phyloP scores from a whole-genome alignment of 441 rosid species.

The Adansonia madagascariensis region DNA sequence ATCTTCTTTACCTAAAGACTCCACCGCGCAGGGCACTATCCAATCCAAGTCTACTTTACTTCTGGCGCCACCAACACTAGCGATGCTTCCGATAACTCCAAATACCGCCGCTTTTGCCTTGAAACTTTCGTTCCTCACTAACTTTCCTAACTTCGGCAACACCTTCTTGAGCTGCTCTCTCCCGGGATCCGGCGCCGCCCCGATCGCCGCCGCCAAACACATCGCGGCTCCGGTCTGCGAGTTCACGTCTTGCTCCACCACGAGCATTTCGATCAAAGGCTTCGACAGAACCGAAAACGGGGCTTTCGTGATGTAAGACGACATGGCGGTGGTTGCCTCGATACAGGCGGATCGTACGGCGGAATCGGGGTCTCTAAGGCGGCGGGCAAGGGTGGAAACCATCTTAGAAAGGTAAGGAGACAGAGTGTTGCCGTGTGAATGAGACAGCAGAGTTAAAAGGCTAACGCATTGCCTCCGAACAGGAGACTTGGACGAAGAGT shows the following conservation, averaged over 20 bases:
- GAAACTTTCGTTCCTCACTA: slow-evolving; percentile 66
- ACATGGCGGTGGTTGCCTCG: slow-evolving; percentile 65
- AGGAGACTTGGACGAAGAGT: slow-evolving; percentile 73
- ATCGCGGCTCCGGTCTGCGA: slow-evolving; percentile 84
- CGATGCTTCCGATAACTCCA: slow-evolving; percentile 69
- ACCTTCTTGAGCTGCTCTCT: slow-evolving; percentile 63
- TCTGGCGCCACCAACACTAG: slow-evolving; percentile 70
- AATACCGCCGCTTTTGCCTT: slow-evolving; percentile 73
- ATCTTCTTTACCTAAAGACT: slow-evolving; percentile 70
- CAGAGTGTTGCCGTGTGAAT: slow-evolving; percentile 68
- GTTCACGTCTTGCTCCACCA: slow-evolving; percentile 69
- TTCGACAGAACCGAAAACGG: slow-evolving; percentile 67
- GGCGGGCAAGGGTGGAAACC: slow-evolving; percentile 72
- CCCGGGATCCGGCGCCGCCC: slow-evolving; percentile 78
- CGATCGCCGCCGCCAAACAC: slow-evolving; percentile 83
- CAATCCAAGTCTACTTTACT: slow-evolving; percentile 64
- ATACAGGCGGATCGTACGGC: slow-evolving; percentile 86
- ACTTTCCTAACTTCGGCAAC: slow-evolving; percentile 74
- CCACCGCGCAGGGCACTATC: slow-evolving; percentile 70
- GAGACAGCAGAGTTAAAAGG: slow-evolving; percentile 65
- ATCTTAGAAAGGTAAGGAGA: slow-evolving; percentile 79
- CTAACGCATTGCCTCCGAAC: slow-evolving; percentile 84
- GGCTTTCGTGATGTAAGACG: slow-evolving; percentile 59
- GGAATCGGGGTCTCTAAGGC: slow-evolving; percentile 85
- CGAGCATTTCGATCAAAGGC: slow-evolving; percentile 68